Evolutionary conservation across 2,329 filamentous ascomycete species (phyloP), one percentile per base, ranked within the genome.

Genomic region (Xylaria sp.): DNA sequence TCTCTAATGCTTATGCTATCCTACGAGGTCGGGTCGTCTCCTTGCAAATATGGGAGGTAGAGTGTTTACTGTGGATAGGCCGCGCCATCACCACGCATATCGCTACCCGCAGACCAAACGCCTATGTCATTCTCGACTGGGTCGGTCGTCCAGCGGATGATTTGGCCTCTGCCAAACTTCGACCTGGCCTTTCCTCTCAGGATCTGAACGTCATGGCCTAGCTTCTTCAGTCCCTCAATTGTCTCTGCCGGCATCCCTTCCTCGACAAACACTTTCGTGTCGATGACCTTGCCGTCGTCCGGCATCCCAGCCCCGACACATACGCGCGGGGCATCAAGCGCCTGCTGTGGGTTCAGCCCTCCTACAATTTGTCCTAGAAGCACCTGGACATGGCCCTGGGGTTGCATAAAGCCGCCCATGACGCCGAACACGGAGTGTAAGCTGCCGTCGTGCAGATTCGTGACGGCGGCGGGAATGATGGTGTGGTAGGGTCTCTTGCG

Each of bases 321-420:
- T 72, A 98, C 86, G n/a, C 96, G 86, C 18, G 96, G 95, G 3
- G 95, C 91, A 77, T 99, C 96, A 0, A 98, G 86, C 2, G 95
- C 94, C 67, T 93, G 89, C 80, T 99, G 96, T 0, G 94, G 94
- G 70, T 90, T 91, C 61, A 93, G 84, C 1, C 90, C 89, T 74
- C 94, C 97, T 0, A 94, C 88, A 0, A 97, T 81, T 87, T 97
- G 94, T 72, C 97, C 97, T 1, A 98, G 84, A 10, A 99, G 82
- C 0, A 97, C 94, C 80, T 98, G 96, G 0, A 98, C 90, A 68
- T 98, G 96, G 25, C 95, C 96, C 80, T 98, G 96, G 0, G 96
- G 96, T 81, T 99, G 96, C 92, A 98, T 98, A 81, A 97, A 98
- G 2, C 94, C 95, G 60, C 96, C 96, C 96, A 98, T 98, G 68